Base-by-base conservation (phyloP, 2,329 filamentous ascomycete genomes). In the Clonostachys rhizophaga region DNA sequence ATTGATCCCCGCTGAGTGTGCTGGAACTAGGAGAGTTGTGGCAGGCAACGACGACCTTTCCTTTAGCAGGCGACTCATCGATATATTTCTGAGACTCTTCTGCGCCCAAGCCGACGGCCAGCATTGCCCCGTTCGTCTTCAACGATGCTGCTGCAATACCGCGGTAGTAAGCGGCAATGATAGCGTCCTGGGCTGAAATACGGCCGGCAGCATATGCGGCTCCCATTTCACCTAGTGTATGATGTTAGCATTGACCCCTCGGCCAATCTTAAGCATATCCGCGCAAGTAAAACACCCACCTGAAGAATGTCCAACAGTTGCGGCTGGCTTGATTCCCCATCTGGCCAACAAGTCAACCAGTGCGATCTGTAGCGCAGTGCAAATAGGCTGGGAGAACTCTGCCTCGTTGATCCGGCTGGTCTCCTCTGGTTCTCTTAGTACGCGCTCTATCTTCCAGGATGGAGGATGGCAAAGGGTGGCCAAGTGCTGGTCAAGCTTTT, bases 281-380 rank as follows among this genome's bases (percentile, higher is more conserved):
- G 2, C 8, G 24, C 24, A 30, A 30, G 24, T 8, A 9, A 9
- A 30, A 2, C 2, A 30, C 24, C 24, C 4, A 30, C 24, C 72
- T 3, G 56, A 62, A 0, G 67, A 71, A 47, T 75, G 72, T 1
- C 71, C 72, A 5, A 72, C 60, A 0, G 69, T 65, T 2, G 58
- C 62, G 8, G 52, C 30, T 0, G 68, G 65, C 2, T 40, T 44
- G 30, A 75, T 50, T 0, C 62, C 58, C 44, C 58, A 58, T 2
- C 52, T 49, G 0, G 39, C 37, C 3, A 76, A 59, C 1, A 69
- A 52, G 13, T 73, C 62, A 0, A 73, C 59, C 1, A 78, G 52
- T 0, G 56, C 70, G 2, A 76, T 49, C 47, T 76, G 72, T 0
- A 76, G 17, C 0, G 69, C 68, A 1, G 70, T 73, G 34, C 63